These are phyloP conservation scores for Talaromyces verruculosus DNA, from an alignment of 2,329 filamentous ascomycete genomes.

Conservation along the genomic window DNA sequence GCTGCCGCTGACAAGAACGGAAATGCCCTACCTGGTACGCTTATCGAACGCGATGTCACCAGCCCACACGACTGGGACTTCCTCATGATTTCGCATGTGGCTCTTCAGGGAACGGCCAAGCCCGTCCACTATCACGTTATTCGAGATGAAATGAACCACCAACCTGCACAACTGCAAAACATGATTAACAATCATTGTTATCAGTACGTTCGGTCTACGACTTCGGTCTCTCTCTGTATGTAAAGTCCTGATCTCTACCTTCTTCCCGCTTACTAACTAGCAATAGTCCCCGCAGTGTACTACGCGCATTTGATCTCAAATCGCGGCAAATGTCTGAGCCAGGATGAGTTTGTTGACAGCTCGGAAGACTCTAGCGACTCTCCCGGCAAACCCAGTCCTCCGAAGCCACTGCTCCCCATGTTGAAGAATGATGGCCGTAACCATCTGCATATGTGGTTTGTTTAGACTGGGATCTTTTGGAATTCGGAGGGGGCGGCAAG, in stretches of 20 bases:
- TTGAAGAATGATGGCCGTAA: conserved; percentile 17
- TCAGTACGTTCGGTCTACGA: conserved; percentile 88
- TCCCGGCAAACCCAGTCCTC: neutral
- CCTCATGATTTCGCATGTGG: conserved; percentile 68
- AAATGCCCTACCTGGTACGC: conserved; percentile 80
- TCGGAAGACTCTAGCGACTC: conserved; percentile 28
- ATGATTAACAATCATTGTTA: conserved; percentile 96
- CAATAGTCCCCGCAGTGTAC: conserved; percentile 74
- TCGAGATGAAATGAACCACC: conserved; percentile 71
- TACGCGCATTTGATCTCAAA: conserved; percentile 88
- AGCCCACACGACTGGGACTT: conserved; percentile 91
- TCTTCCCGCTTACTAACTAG: conserved; percentile 13
- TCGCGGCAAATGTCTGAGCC: conserved; percentile 60
- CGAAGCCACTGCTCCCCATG: neutral
- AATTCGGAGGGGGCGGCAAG: neutral
- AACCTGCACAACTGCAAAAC: conserved; percentile 70
- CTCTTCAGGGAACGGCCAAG: conserved; percentile 90
- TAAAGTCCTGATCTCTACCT: conserved; percentile 1
- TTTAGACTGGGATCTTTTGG: conserved; percentile 4
- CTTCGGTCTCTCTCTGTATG: conserved; percentile 74
- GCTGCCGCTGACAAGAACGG: conserved; percentile 66
- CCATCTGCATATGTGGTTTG: conserved; percentile 22
- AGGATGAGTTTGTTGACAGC: conserved; percentile 13
- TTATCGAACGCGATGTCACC: conserved; percentile 87
- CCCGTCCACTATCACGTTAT: conserved; percentile 92